Conservation (phyloP, 2,329 filamentous ascomycete genomes). For the Niveomyces coronatus region DNA sequence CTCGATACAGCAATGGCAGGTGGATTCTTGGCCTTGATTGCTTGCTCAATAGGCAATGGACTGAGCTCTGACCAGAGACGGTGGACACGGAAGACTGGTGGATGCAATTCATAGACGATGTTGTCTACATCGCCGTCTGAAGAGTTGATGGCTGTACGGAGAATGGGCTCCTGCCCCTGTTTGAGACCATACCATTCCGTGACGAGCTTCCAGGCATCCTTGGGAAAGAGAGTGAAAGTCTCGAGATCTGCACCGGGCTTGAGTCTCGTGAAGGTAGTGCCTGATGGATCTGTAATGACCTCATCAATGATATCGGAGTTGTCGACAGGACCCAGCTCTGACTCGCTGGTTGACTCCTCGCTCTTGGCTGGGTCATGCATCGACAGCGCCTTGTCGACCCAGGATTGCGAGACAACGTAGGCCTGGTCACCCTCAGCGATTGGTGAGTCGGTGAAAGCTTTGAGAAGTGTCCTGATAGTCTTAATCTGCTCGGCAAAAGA, state of each 20-base stretch:
- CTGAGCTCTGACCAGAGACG: conserved; percentile 58
- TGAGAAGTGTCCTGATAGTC: conserved; percentile 53
- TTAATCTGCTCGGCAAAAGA: conserved; percentile 53
- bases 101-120: conserved; percentile 72
- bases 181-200: conserved; percentile 73
- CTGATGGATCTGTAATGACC: conserved; percentile 39
- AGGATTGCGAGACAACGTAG: conserved; percentile 68
- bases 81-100: conserved; percentile 75
- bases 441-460: conserved; percentile 39
- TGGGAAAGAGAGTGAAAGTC: conserved; percentile 67
- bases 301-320: conserved; percentile 72
- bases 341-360: conserved; percentile 49
- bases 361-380: conserved; percentile 49
- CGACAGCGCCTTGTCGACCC: conserved; percentile 65
- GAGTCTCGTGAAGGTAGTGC: conserved; percentile 58
- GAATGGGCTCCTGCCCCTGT: conserved; percentile 58
- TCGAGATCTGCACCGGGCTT: conserved; percentile 58
- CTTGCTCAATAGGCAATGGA: conserved; percentile 45
- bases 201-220: conserved; percentile 72
- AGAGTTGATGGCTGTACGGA: conserved; percentile 70
- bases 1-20: conserved; percentile 57
- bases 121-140: conserved; percentile 51
- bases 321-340: conserved; percentile 67
- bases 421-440: conserved; percentile 63
- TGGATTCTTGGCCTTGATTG: conserved; percentile 49